phyloP scores from a whole-genome alignment of 768 basidiomycete species.

The Boletus reticuloceps region DNA sequence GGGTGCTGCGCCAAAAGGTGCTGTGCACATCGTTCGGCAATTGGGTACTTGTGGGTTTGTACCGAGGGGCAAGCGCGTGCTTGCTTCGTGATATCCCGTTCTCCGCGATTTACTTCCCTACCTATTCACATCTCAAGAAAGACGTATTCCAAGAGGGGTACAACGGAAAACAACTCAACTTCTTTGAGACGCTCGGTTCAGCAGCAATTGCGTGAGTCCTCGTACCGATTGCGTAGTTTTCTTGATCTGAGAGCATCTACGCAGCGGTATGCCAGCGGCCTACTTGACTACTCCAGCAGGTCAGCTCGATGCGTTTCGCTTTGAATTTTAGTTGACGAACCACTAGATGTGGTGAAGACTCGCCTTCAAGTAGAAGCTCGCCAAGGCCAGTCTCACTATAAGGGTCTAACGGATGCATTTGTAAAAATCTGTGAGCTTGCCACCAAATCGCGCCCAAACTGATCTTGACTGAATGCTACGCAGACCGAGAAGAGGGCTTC shows the following conservation, averaged over 20 bases:
- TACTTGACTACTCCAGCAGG: constrained; percentile 91
- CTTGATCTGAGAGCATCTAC: constrained; percentile 28
- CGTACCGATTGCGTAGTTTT: constrained; percentile 11
- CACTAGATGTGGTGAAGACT: constrained; percentile 93
- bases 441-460: not conserved
- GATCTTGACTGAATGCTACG: constrained; percentile 2
- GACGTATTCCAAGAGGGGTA: constrained; percentile 95
- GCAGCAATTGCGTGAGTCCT: constrained; percentile 76
- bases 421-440: constrained; percentile 74
- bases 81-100: constrained; percentile 95
- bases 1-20: constrained; percentile 79
- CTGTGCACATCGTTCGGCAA: constrained; percentile 89
- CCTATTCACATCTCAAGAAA: constrained; percentile 87
- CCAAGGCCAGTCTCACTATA: constrained; percentile 89
- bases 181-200: constrained; percentile 82
- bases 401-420: constrained; percentile 87
- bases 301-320: constrained; percentile 32
- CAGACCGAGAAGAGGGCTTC: constrained; percentile 88
- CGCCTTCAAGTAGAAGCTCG: constrained; percentile 90
- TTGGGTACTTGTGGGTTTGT: constrained; percentile 90
- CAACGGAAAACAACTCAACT: constrained; percentile 89
- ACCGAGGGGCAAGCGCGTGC: constrained; percentile 92
- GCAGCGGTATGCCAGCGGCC: constrained; percentile 96
- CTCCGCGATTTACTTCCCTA: constrained; percentile 89
- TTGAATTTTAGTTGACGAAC: constrained; percentile 12